phyloP scores from a whole-genome alignment of 2,329 filamentous ascomycete genomes.

The Arthrinium phaeospermum region DNA sequence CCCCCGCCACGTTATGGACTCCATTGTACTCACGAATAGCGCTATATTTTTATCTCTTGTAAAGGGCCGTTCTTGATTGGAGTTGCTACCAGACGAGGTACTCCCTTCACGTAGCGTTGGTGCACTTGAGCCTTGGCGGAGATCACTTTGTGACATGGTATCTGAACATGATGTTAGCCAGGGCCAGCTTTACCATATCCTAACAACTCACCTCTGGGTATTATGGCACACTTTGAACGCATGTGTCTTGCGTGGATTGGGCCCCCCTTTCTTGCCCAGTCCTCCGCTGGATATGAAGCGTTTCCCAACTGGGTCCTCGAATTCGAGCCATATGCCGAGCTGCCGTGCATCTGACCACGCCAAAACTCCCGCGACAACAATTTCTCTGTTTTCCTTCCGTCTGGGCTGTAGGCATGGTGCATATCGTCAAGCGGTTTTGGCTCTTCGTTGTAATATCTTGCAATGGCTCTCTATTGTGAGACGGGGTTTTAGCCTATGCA shows the following conservation, averaged over 20 bases:
- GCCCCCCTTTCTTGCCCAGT: not conserved
- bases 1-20: not conserved
- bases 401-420: not conserved
- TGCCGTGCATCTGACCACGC: conserved; percentile 25
- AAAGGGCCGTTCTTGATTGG: not conserved
- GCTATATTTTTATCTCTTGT: conserved; percentile 21
- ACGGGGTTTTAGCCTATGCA: not conserved
- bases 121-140: not conserved
- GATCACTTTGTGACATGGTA: not conserved
- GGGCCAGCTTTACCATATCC: rapidly evolving
- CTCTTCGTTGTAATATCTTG: conserved; percentile 20
- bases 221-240: conserved; percentile 21
- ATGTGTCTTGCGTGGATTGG: conserved; percentile 24
- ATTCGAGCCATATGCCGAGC: not conserved
- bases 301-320: not conserved
- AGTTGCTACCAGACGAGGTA: not conserved
- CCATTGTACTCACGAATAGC: conserved; percentile 21
- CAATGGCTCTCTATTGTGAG: conserved; percentile 20
- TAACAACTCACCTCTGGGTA: conserved; percentile 21
- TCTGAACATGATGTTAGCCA: not conserved
- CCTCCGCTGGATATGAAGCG: not conserved
- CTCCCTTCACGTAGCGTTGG: not conserved
- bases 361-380: conserved; percentile 22
- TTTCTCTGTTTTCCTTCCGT: conserved; percentile 8
- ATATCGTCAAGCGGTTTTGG: not conserved